Evolutionary conservation across 768 basidiomycete species (phyloP).

Genomic region (Pholiota microspora): DNA sequence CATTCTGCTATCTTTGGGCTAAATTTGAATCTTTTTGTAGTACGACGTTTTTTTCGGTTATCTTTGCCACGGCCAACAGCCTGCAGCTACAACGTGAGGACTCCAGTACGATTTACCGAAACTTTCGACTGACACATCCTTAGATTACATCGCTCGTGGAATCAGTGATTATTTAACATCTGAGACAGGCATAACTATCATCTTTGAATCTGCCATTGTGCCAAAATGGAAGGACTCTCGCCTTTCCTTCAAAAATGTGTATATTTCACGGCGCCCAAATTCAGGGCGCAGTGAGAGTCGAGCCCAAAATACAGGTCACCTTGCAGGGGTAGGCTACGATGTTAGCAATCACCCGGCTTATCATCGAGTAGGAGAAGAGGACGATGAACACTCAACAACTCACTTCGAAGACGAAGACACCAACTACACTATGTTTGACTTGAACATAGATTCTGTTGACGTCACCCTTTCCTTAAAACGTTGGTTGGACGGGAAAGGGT

Average conservation of each 20-base stretch:
- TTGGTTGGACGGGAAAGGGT: slow-evolving; percentile 95
- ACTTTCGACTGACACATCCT: no score
- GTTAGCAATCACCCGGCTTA: slow-evolving; percentile 75
- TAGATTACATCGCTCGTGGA: slow-evolving; percentile 81
- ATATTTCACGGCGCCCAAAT: slow-evolving; percentile 77
- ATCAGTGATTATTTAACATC: slow-evolving; percentile 93
- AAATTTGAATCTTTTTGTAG: slow-evolving; percentile 32
- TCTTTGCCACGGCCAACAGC: slow-evolving; percentile 89
- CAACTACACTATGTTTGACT: slow-evolving; percentile 89
- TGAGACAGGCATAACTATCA: slow-evolving; percentile 90
- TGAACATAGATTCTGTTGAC: slow-evolving; percentile 93
- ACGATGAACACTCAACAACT: slow-evolving; percentile 51
- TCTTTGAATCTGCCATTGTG: slow-evolving; percentile 97
- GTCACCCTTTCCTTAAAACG: slow-evolving; percentile 87
- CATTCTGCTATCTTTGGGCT: background rate
- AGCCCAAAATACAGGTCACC: slow-evolving; percentile 28
- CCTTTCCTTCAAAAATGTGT: slow-evolving; percentile 96
- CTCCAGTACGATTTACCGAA: no score
- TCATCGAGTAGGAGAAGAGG: slow-evolving; percentile 50
- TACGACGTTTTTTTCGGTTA: slow-evolving; percentile 93
- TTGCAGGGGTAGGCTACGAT: slow-evolving; percentile 70
- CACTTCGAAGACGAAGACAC: slow-evolving; percentile 47
- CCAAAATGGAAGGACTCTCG: slow-evolving; percentile 97
- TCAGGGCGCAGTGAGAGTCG: slow-evolving; percentile 15
- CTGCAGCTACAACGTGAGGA: slow-evolving; percentile 75